A percentile compares a stretch with the other conserved stretches of the same genome.
Evolutionary conservation across 352 stramenopile genomes (phyloP).

Genomic region (Globisporangium canariense): DNA sequence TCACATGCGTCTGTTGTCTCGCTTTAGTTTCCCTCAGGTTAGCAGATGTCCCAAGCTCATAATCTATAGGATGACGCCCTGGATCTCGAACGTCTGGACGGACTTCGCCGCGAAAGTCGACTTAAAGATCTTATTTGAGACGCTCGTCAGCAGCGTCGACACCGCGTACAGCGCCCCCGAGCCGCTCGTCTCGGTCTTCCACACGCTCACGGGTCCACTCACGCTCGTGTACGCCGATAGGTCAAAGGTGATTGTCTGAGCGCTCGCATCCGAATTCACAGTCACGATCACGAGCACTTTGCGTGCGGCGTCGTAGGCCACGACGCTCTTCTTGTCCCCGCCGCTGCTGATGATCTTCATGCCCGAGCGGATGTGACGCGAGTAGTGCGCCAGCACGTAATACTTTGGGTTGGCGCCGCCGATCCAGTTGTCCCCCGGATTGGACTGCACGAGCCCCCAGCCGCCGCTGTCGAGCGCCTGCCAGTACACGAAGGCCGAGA

Average conservation of each 20-base stretch:
- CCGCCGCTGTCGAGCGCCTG: conserved; percentile 46
- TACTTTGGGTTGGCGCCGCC: conserved; percentile 43
- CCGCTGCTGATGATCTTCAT: conserved; percentile 44
- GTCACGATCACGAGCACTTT: conserved; percentile 43
- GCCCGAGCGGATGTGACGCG: conserved; percentile 55
- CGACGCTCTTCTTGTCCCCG: conserved; percentile 39
- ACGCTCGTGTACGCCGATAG: conserved; percentile 31
- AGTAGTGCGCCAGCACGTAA: conserved; percentile 54
- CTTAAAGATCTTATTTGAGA: conserved; percentile 24
- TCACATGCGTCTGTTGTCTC: no score
- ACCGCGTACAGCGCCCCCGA: conserved; percentile 27
- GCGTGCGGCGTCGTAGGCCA: conserved; percentile 33
- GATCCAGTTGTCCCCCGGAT: conserved; percentile 34
- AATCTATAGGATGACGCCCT: conserved; percentile 19
- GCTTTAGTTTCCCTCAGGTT: neutral
- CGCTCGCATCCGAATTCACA: conserved; percentile 31
- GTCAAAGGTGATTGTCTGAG: conserved; percentile 36
- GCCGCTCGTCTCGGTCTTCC: conserved; percentile 50
- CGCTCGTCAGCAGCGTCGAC: conserved; percentile 18
- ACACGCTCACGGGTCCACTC: conserved; percentile 24
- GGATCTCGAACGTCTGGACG: conserved; percentile 47
- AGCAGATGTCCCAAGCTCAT: neutral
- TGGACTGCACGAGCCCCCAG: conserved; percentile 54
- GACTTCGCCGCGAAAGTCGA: conserved; percentile 13
- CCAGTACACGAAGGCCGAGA: conserved; percentile 66